A percentile compares a stretch with the other conserved stretches of the same genome.
These are phyloP conservation scores for Paraphaeosphaeria minitans DNA, from an alignment of 2,329 filamentous ascomycete genomes.

Conservation along the genomic window DNA sequence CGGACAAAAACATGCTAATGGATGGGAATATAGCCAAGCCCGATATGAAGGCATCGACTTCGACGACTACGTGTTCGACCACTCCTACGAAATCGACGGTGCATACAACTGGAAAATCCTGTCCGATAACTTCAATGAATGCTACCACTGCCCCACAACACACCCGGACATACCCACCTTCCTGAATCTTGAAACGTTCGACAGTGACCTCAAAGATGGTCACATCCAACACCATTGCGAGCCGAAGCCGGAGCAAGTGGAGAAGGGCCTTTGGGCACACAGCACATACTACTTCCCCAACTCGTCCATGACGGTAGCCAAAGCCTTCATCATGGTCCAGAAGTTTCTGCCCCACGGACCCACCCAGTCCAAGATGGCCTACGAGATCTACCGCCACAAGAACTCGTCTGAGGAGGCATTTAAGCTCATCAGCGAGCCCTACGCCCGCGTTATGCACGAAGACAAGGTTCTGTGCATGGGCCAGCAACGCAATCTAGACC, in stretches of 20 bases:
- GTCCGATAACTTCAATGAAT: conserved; percentile 68
- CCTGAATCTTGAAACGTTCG: conserved; percentile 61
- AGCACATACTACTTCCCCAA: conserved; percentile 37
- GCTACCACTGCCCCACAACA: conserved; percentile 65
- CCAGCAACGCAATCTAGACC: conserved; percentile 64
- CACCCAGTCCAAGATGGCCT: conserved; percentile 58
- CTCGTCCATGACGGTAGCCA: conserved; percentile 27
- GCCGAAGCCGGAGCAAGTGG: conserved; percentile 25
- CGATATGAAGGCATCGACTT: conserved; percentile 27
- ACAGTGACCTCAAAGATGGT: conserved; percentile 26
- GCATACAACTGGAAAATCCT: conserved; percentile 37
- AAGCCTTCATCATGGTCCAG: conserved; percentile 64
- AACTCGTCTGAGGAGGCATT: conserved; percentile 63
- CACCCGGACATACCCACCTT: conserved; percentile 63
- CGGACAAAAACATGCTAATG: neutral
- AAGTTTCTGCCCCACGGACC: conserved; percentile 62
- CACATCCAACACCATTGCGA: conserved; percentile 34
- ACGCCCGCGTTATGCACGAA: conserved; percentile 66
- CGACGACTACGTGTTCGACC: conserved; percentile 28
- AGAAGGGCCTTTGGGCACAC: conserved; percentile 25
- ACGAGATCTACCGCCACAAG: conserved; percentile 67
- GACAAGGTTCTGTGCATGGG: conserved; percentile 65
- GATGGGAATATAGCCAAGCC: conserved; percentile 15
- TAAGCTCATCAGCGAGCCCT: conserved; percentile 61
- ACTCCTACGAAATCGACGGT: conserved; percentile 31